These are phyloP conservation scores for Hypoxylon sp. DNA, from an alignment of 2,329 filamentous ascomycete species.

Conservation along the genomic window DNA sequence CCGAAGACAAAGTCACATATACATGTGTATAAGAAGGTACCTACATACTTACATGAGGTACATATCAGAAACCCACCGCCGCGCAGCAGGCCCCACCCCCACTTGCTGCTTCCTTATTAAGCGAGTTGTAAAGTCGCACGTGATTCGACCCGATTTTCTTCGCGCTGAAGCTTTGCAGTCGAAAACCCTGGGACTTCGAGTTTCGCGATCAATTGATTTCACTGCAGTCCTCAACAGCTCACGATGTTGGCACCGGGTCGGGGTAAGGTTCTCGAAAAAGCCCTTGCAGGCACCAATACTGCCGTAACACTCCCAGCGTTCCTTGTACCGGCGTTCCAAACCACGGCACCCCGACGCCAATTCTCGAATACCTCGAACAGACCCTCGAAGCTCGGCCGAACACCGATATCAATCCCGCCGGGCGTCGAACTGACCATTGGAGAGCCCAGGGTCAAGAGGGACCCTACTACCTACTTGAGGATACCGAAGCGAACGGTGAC, in stretches of 20 bases:
- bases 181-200: constrained; percentile 22
- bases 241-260: constrained; percentile 76
- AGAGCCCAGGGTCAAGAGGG: constrained; percentile 69
- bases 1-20: constrained; percentile 2
- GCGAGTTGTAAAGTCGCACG: constrained; percentile 18
- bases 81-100: too few relatives aligned
- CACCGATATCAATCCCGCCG: constrained; percentile 83
- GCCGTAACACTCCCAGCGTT: constrained; percentile 76
- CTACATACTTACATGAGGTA: too few relatives aligned
- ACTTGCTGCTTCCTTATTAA: too few relatives aligned
- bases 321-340: constrained; percentile 79
- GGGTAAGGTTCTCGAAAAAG: constrained; percentile 72
- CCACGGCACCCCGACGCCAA: constrained; percentile 58
- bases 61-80: too few relatives aligned
- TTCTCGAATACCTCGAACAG: constrained; percentile 81
- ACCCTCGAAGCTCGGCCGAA: constrained; percentile 87
- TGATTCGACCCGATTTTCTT: constrained; percentile 34
- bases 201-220: constrained; percentile 42
- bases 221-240: constrained; percentile 21
- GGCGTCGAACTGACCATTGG: constrained; percentile 84
- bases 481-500: constrained; percentile 77
- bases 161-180: constrained; percentile 27
- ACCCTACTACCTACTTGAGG: constrained; percentile 71
- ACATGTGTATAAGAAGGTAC: too few relatives aligned
- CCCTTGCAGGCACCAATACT: constrained; percentile 60